Evolutionary conservation across 1,284 basidiomycete species (phyloP).

Genomic region (Fistulinella staudtii): DNA sequence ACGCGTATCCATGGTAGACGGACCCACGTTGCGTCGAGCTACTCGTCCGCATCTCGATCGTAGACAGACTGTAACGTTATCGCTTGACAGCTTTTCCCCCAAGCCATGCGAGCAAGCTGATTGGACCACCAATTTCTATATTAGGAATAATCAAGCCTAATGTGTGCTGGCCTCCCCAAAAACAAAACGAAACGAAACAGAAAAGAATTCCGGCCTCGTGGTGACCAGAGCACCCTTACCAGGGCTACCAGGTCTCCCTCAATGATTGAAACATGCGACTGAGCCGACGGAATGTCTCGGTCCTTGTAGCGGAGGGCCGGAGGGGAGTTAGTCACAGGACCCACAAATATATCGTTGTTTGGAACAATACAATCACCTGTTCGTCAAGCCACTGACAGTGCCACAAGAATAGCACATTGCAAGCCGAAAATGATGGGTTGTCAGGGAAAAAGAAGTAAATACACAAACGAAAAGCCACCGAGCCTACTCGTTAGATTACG

Average conservation of each 20-base stretch:
- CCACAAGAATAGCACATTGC: conserved; percentile 4
- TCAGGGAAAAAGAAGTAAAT: conserved; percentile 3
- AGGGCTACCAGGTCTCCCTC: too few relatives aligned
- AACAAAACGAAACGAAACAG: conserved; percentile 1
- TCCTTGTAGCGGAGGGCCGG: conserved; percentile 1
- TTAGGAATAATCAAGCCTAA: too few relatives aligned
- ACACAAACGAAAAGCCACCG: background rate
- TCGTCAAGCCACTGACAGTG: conserved; percentile 6
- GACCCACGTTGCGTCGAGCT: conserved; percentile 27
- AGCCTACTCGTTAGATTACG: background rate
- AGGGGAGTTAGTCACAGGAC: conserved; percentile 1
- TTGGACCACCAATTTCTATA: conserved; percentile 7
- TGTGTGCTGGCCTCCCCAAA: too few relatives aligned
- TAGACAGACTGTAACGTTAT: conserved; percentile 24
- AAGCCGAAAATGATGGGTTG: conserved; percentile 11
- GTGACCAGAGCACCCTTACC: conserved; percentile 12
- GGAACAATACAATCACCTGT: conserved; percentile 1
- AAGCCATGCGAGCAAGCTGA: conserved; percentile 11
- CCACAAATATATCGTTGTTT: conserved; percentile 6
- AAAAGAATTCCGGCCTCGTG: conserved; percentile 7
- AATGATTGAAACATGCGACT: too few relatives aligned
- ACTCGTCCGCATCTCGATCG: conserved; percentile 6
- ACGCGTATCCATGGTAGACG: conserved; percentile 30
- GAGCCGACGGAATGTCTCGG: conserved; percentile 2
- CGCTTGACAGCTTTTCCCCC: conserved; percentile 12